Percentiles rank a stretch among this genome's conserved stretches.
phyloP scores from a whole-genome alignment of 164 flowering plant genomes.

The Umbellularia californica region DNA sequence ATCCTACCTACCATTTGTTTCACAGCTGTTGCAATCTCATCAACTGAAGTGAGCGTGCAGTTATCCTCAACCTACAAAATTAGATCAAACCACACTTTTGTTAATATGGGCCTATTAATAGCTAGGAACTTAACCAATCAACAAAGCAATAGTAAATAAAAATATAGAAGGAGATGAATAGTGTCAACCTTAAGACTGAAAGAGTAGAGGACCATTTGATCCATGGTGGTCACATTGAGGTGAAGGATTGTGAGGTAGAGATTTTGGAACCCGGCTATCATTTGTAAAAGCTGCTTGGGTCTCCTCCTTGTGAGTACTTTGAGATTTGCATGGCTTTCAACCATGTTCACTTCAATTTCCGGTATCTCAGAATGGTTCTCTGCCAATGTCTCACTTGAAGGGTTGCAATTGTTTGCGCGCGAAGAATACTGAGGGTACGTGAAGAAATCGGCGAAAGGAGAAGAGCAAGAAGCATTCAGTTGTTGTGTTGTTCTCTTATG shows the following conservation, averaged over 20 bases:
- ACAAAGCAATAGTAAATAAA: neutral
- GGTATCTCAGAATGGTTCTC: slow-evolving; percentile 33
- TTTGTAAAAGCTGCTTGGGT: slow-evolving; percentile 61
- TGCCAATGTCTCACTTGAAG: slow-evolving; percentile 6
- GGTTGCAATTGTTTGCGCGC: slow-evolving; percentile 10
- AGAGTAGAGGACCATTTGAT: slow-evolving; percentile 62
- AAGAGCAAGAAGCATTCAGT: slow-evolving; percentile 6
- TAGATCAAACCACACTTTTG: too few relatives aligned
- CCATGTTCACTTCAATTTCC: slow-evolving; percentile 84
- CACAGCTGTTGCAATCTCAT: slow-evolving; percentile 66
- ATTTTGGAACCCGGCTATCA: slow-evolving; percentile 57
- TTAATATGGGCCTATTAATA: too few relatives aligned
- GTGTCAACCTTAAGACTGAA: slow-evolving; percentile 64
- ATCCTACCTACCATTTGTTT: slow-evolving; percentile 49
- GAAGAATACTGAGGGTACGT: slow-evolving; percentile 55
- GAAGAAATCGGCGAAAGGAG: slow-evolving; percentile 63
- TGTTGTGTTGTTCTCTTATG: slow-evolving; percentile 25
- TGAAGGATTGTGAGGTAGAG: slow-evolving; percentile 64
- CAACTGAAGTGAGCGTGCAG: slow-evolving; percentile 53
- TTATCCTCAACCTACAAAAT: slow-evolving; percentile 63
- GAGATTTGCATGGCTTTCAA: slow-evolving; percentile 78
- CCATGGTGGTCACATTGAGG: slow-evolving; percentile 66
- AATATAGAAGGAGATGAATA: neutral
- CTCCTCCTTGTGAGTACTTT: slow-evolving; percentile 56
- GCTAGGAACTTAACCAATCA: too few relatives aligned